Evolutionary conservation across 805 yeast species (phyloP).

Genomic region (Ogataea salicorniae): DNA sequence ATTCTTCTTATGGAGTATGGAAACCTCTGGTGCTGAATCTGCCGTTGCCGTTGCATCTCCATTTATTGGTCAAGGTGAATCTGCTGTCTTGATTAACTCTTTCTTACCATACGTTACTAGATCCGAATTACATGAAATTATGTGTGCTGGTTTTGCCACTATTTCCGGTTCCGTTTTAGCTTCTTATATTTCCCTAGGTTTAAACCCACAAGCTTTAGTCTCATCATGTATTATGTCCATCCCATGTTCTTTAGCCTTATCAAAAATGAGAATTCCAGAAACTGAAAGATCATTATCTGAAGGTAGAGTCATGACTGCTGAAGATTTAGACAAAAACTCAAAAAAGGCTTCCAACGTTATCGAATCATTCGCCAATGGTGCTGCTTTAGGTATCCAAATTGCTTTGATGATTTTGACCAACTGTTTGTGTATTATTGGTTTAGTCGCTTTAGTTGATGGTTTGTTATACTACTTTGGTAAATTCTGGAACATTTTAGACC

Average conservation of each 20-base stretch:
- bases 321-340: conserved; percentile 31
- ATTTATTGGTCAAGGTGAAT: conserved; percentile 61
- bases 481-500: conserved; percentile 50
- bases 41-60: conserved; percentile 65
- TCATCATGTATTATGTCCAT: conserved; percentile 68
- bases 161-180: conserved; percentile 61
- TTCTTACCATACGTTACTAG: conserved; percentile 53
- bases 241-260: conserved; percentile 57
- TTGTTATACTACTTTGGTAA: conserved; percentile 56
- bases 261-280: conserved; percentile 57
- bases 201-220: conserved; percentile 56
- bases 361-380: conserved; percentile 43
- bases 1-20: conserved; percentile 56
- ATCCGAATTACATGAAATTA: conserved; percentile 58
- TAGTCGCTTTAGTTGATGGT: conserved; percentile 52
- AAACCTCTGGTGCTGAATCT: conserved; percentile 59
- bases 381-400: conserved; percentile 50
- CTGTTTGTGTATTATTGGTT: conserved; percentile 55
- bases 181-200: conserved; percentile 57
- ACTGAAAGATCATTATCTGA: conserved; percentile 48
- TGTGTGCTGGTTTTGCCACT: conserved; percentile 61
- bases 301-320: conserved; percentile 45
- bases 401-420: conserved; percentile 55
- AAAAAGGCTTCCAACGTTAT: conserved; percentile 39
- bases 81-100: conserved; percentile 56